Evolutionary conservation across 1,284 basidiomycete genomes (phyloP).

Genomic region (Stereum hirsutum): DNA sequence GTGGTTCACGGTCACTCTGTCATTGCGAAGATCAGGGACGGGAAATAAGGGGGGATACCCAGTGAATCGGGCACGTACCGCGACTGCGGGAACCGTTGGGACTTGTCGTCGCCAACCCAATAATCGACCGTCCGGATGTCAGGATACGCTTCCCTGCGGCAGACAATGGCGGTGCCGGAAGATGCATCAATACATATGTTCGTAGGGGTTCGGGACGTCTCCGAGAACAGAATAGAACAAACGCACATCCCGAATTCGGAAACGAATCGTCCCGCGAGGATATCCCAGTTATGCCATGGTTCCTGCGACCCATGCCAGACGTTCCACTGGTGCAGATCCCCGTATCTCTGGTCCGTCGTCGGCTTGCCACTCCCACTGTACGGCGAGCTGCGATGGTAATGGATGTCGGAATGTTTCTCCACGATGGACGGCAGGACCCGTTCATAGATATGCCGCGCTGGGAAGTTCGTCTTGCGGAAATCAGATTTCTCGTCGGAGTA

Average conservation of each 20-base stretch:
- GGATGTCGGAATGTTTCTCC: conserved; percentile 48
- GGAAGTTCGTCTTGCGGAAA: conserved; percentile 78
- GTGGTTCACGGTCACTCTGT: conserved; percentile 66
- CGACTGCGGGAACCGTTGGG: conserved; percentile 82
- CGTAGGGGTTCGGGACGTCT: neutral
- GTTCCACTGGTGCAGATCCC: conserved; percentile 89
- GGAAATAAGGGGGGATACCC: too few relatives aligned
- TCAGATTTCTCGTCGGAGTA: conserved; percentile 77
- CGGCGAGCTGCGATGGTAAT: conserved; percentile 80
- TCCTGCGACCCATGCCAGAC: conserved; percentile 89
- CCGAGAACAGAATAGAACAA: neutral
- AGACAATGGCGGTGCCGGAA: neutral
- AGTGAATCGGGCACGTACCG: conserved; percentile 30
- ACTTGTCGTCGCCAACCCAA: conserved; percentile 65
- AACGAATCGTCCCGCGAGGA: conserved; percentile 77
- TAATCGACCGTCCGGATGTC: conserved; percentile 78
- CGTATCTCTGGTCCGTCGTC: conserved; percentile 68
- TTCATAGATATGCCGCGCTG: conserved; percentile 84
- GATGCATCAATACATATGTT: neutral
- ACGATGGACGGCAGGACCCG: conserved; percentile 70
- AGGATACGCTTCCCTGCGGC: conserved; percentile 71
- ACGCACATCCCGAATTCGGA: conserved; percentile 83
- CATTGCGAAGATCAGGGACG: neutral
- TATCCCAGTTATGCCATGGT: conserved; percentile 87
- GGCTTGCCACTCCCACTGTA: conserved; percentile 75